Evolutionary conservation across 164 flowering plant species (phyloP).

Genomic region (Stephania japonica): DNA sequence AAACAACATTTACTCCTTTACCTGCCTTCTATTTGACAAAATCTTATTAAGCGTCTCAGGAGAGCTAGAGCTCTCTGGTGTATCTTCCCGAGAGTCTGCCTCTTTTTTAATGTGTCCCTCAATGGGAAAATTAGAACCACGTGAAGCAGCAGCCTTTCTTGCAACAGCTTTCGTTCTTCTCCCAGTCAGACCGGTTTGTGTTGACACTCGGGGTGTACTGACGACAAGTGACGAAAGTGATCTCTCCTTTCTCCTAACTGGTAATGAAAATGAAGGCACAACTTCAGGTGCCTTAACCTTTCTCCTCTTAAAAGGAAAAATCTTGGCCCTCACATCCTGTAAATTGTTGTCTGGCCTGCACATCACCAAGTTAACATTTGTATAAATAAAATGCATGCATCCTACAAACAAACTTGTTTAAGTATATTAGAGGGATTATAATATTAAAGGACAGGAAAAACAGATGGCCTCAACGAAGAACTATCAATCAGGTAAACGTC

Average conservation of each 20-base stretch:
- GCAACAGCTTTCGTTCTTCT: constrained; percentile 64
- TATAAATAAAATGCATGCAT: neutral
- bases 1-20: constrained; percentile 19
- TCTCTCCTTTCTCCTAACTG: constrained; percentile 67
- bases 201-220: constrained; percentile 39
- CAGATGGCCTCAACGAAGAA: neutral
- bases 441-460: neutral
- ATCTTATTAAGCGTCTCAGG: constrained; percentile 44
- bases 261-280: constrained; percentile 44
- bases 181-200: constrained; percentile 67
- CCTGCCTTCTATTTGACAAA: constrained; percentile 53
- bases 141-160: constrained; percentile 48
- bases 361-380: constrained; percentile 2
- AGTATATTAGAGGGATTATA: neutral
- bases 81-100: constrained; percentile 40
- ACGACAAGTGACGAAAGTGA: constrained; percentile 49
- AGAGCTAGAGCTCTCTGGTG: constrained; percentile 55
- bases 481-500: neutral
- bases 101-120: constrained; percentile 52
- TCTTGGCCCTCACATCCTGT: constrained; percentile 80
- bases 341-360: constrained; percentile 89
- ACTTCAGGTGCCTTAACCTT: constrained; percentile 57
- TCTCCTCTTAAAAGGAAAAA: constrained; percentile 68
- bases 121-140: constrained; percentile 44
- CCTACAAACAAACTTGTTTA: neutral